Evolutionary conservation across 495 filamentous ascomycete species (phyloP), one percentile per base, ranked within the genome.

Genomic region (Wilcoxina mikolae): DNA sequence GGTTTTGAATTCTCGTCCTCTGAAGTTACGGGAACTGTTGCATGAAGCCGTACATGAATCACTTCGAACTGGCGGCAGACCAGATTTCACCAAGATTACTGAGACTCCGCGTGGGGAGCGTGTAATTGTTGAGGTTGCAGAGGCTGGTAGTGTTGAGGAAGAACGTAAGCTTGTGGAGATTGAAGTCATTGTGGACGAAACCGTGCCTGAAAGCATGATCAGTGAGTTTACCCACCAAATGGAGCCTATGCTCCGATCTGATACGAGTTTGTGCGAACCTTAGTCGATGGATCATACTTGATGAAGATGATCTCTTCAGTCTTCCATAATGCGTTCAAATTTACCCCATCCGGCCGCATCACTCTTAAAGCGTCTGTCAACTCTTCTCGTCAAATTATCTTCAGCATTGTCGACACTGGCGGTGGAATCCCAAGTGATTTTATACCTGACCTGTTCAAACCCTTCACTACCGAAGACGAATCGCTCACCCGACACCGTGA

Each of bases 321-420:
- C 15, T 78, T 86, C 53, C 69, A 85, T 26, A 89, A 88, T 65
- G 85, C 84, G 3, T 75, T 88, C 52, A 89, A 89, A 64, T 89
- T 87, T 60, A 87, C 85, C 0, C 79, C 84, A 55, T 72, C 71
- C 51, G 84, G 84, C 20, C 72, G 68, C n/a, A 82, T 88, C 48
- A 73, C 69, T 1, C 65, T 88, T 3, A 73, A 62, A 29, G 79
- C 78, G 5, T 73, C 69, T 35, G 39, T 54, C 41, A 25, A 43
- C 22, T 17, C 28, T 4, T 66, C 58, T 55, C 73, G 77, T 55
- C 76, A 78, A 66, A 70, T 85, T 49, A 65, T 76, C 35, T 76
- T 85, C 61, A 75, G 66, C 39, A 73, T 89, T 33, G 68, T 70
- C 11, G 84, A 88, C 68, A 84, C 81, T 15, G 84, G 84, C 1